Evolutionary conservation across 805 yeast species (phyloP), one percentile per base, ranked within the genome.

Genomic region (Ogataea corticis): DNA sequence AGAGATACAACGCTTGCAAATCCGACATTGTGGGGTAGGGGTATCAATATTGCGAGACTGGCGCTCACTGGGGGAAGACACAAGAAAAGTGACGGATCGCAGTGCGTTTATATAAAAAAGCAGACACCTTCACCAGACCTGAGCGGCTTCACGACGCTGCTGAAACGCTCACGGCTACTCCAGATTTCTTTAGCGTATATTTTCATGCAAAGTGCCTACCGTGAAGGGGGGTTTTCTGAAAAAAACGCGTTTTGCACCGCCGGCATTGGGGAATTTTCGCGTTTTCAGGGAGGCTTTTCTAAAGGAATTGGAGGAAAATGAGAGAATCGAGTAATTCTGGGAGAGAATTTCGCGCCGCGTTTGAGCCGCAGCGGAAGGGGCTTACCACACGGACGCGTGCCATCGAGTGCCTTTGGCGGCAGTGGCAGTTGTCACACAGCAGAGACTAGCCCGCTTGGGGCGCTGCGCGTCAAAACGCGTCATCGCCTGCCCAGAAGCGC

Each of bases 1-100:
- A 82, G 33, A 72, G 61, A 49, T 71, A 67, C 41, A 82, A 70
- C 10, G 85, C 85, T 57, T 72, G 69, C 37, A 65, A 56, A 54
- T 71, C 74, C 10, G 73, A 69, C 75, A 71, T 71, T 5, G 11
- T 29, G 27, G 3, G 7, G 28, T 34, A n/a, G 13, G 18, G 16
- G 18, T 28, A 28, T n/a, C 25, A 21, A 21, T 9, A 21, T 9
- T 6, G 25, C 7, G 25, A 21, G 9, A 9, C 25, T 21, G n/a
- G n/a, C n/a, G n/a, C n/a, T n/a, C n/a, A n/a, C 25, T 21, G 25
- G 25, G 25, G 25, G 25, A 21, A 9, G 7, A 21, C 7, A 21
- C 25, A 21, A 21, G 25, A 21, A n/a, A 28, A 28, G 31, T 28
- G 31, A 28, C 31, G 31, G 31, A 28, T 28, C 31, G 13, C 14